phyloP scores from a whole-genome alignment of 2,329 filamentous ascomycete genomes.

The Zalaria sp. region DNA sequence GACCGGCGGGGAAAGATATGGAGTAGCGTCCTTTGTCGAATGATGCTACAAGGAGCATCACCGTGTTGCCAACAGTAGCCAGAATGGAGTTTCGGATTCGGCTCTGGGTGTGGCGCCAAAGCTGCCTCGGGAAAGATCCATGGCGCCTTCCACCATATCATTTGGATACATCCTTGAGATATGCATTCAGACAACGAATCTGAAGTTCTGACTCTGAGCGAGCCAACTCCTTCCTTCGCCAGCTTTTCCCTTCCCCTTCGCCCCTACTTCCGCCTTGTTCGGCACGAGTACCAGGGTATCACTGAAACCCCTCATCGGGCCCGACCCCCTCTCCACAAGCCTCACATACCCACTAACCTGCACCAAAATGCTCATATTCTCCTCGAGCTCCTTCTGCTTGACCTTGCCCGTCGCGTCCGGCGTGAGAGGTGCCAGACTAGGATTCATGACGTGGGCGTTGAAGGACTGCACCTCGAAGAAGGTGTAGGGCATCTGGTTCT shows the following conservation, averaged over 20 bases:
- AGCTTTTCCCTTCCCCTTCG: constrained; percentile 15
- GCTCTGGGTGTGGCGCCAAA: no score
- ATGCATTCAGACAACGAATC: constrained; percentile 24
- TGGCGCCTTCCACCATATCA: no score
- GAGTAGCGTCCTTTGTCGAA: no score
- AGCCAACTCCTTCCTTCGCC: constrained; percentile 22
- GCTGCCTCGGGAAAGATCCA: no score
- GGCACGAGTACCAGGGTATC: constrained; percentile 74
- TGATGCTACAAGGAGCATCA: no score
- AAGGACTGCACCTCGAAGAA: constrained; percentile 62
- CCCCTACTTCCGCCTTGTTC: constrained; percentile 20
- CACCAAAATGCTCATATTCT: constrained; percentile 58
- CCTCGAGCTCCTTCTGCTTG: constrained; percentile 26
- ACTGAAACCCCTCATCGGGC: constrained; percentile 55
- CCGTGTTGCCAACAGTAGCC: no score
- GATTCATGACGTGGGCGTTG: constrained; percentile 67
- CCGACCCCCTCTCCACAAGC: constrained; percentile 45
- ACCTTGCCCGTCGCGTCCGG: constrained; percentile 29
- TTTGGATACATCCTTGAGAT: no score
- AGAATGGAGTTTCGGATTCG: no score
- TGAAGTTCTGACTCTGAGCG: constrained; percentile 27
- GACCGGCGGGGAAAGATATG: no score
- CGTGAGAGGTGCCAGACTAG: constrained; percentile 39
- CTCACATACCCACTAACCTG: constrained; percentile 59
- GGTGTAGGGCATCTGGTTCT: constrained; percentile 47